phyloP scores from a whole-genome alignment of 2,329 filamentous ascomycete species.

The Fusarium xylarioides region DNA sequence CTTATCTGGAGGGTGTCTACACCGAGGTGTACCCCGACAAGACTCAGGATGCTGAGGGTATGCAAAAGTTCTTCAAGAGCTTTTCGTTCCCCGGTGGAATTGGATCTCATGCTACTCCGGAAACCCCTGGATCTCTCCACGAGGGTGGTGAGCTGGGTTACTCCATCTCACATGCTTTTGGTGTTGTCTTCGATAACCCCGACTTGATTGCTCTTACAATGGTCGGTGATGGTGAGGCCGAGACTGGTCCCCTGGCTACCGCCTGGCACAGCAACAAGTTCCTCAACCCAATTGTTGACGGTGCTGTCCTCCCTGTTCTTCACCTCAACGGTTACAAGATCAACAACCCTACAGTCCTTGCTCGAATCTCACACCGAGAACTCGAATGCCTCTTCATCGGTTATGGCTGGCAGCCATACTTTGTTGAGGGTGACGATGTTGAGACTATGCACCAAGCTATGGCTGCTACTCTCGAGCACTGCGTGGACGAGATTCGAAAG shows the following conservation, averaged over 20 bases:
- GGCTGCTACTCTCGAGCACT: constrained; percentile 78
- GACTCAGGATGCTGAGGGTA: constrained; percentile 71
- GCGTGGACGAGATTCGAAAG: constrained; percentile 72
- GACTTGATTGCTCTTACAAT: constrained; percentile 79
- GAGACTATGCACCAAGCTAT: constrained; percentile 84
- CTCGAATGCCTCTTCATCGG: constrained; percentile 74
- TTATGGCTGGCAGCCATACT: constrained; percentile 83
- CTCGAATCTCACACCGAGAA: constrained; percentile 78
- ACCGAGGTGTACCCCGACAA: constrained; percentile 81
- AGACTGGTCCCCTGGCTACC: constrained; percentile 81
- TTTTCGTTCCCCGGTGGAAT: constrained; percentile 85
- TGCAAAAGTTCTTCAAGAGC: constrained; percentile 82
- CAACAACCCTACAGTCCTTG: constrained; percentile 79
- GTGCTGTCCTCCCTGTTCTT: constrained; percentile 79
- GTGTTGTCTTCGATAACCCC: constrained; percentile 78
- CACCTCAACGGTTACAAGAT: constrained; percentile 89
- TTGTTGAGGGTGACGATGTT: constrained; percentile 79
- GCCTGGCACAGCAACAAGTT: constrained; percentile 87
- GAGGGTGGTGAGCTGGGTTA: constrained; percentile 87
- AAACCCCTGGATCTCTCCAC: constrained; percentile 80
- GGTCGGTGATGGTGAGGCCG: constrained; percentile 83
- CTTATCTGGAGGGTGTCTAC: constrained; percentile 81
- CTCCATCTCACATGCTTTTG: constrained; percentile 81
- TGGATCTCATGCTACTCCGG: constrained; percentile 79
- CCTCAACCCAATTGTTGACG: constrained; percentile 80